Base-by-base conservation (phyloP, 139 green algal species). In the Coelastrella sp. region DNA sequence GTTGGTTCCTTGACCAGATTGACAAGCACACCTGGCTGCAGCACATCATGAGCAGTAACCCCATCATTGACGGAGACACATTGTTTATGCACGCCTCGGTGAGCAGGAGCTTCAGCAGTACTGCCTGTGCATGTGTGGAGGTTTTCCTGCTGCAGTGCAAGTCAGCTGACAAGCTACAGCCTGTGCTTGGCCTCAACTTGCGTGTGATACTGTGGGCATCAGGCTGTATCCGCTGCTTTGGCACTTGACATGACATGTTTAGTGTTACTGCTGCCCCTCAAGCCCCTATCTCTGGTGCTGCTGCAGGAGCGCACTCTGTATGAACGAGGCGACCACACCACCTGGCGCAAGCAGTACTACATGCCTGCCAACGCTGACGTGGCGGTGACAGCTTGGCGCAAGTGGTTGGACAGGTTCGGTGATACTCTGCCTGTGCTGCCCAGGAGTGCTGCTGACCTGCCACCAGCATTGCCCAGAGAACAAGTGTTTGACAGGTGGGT, bases 371-470 rank as follows among this genome's bases (percentile, higher is more conserved):
- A 65, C 20, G 79, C 79, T 60, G 88, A 91, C 15, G 24, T 87
- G 10, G 79, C 79, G n/a, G 88, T 91, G 19, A 22, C 82, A 15
- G 49, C 88, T 4, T 88, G 79, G 88, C 61, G 87, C 20, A 76
- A 76, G 19, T 91, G 88, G 88, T n/a, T 91, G 1, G 88, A 91
- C 79, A 75, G n/a, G 15, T 87, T 88, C 74, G 88, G 88, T 12
- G 7, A 27, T 19, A 27, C 12, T 5, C 78, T 91, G 66, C 88
- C 88, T 7, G 27, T 56, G 25, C 66, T 91, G 66, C 79, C 88
- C 19, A 20, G 8, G 4, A 27, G 11, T 25, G 79, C 80, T 6
- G 68, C 65, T 14, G 88, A 87, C 49, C 65, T 87, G 14, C 88
- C 88, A 0, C 79, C 88, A 12, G 49, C 82, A n/a, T 63, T 87